These are phyloP conservation scores for Backusella psychrophila DNA, from an alignment of 192 early-diverging fungal genomes.

Conservation along the genomic window DNA sequence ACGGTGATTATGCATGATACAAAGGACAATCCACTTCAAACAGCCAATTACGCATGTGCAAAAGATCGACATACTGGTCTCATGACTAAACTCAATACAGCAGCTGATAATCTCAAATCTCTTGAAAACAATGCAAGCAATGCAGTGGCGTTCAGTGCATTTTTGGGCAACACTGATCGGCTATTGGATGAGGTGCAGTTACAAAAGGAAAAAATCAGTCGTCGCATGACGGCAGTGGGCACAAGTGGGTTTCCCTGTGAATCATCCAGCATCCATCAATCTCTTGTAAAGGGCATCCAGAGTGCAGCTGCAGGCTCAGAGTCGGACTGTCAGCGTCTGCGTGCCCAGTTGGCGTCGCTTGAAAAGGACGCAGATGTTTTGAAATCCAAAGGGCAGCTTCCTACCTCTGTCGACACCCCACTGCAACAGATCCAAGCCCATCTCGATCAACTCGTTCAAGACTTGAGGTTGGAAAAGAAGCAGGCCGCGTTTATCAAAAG, in stretches of 20 bases:
- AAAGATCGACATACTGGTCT: conserved; percentile 10
- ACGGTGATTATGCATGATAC: neutral
- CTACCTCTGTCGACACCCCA: neutral
- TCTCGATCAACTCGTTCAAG: neutral
- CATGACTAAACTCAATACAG: neutral
- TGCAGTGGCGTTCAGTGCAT: conserved; percentile 7
- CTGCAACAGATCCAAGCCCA: neutral
- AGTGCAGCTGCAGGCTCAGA: neutral
- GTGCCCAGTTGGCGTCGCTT: neutral
- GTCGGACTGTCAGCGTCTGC: neutral
- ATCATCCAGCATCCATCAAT: neutral
- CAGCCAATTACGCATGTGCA: conserved; percentile 22
- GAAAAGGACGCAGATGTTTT: neutral
- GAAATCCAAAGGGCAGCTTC: neutral
- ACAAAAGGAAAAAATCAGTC: neutral
- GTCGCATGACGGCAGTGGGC: conserved; percentile 8
- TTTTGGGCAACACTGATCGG: neutral
- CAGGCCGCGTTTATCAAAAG: conserved; percentile 23
- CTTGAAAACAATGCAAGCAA: conserved; percentile 10
- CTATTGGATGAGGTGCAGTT: conserved; percentile 7
- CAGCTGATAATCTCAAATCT: neutral
- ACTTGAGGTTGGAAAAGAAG: conserved; percentile 16
- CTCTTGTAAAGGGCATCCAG: neutral
- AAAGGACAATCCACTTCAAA: conserved; percentile 16
- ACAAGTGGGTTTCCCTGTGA: neutral